Percentiles rank a stretch among this genome's conserved stretches.
phyloP scores from a whole-genome alignment of 768 basidiomycete species.

The Exsudoporus frostii region DNA sequence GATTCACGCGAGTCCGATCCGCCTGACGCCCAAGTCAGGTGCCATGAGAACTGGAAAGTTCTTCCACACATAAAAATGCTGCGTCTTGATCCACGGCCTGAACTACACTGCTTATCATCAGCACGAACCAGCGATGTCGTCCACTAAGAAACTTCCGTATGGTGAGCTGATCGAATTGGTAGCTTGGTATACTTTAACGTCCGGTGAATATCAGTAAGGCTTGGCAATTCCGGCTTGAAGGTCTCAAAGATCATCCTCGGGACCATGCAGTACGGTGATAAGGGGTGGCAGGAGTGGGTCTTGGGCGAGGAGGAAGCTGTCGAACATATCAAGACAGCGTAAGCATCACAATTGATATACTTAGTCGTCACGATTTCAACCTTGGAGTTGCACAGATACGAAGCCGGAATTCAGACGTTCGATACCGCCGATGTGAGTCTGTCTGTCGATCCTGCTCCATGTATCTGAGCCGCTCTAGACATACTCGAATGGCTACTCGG shows the following conservation, averaged over 20 bases:
- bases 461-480: conserved; percentile 33
- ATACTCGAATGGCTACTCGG: conserved; percentile 66
- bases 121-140: conserved; percentile 15
- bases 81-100: neutral
- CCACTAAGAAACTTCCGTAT: conserved; percentile 29
- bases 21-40: neutral
- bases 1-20: neutral
- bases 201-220: conserved; percentile 29
- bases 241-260: conserved; percentile 52
- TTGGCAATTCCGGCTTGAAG: conserved; percentile 48
- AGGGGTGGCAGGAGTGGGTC: conserved; percentile 55
- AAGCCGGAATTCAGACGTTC: conserved; percentile 36
- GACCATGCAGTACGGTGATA: conserved; percentile 42
- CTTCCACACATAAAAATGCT: neutral
- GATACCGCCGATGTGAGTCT: conserved; percentile 32
- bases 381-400: conserved; percentile 25
- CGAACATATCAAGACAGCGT: conserved; percentile 49
- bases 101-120: neutral
- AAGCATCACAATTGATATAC: conserved; percentile 8
- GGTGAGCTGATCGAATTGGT: conserved; percentile 21
- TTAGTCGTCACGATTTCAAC: neutral
- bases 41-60: neutral
- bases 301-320: conserved; percentile 43
- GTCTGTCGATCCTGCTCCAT: neutral
- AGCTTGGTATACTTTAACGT: neutral